These are phyloP conservation scores for Pseudogymnoascus sp. DNA, from an alignment of 2,329 filamentous ascomycete genomes.

Conservation along the genomic window DNA sequence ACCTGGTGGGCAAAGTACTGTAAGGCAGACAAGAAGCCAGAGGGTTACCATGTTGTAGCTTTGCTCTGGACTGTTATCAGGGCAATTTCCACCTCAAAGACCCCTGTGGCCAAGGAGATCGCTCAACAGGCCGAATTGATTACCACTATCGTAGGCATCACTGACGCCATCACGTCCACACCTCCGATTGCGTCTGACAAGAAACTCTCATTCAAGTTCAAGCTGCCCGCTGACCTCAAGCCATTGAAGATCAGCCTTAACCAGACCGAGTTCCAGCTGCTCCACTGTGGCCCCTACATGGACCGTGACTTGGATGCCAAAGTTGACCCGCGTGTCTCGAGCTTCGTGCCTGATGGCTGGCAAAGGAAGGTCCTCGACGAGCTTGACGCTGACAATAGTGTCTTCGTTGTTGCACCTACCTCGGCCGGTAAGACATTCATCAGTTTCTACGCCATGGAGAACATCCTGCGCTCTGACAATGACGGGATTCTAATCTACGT, in stretches of 20 bases:
- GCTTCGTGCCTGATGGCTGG: slow-evolving; percentile 69
- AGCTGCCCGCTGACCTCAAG: slow-evolving; percentile 26
- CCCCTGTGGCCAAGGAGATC: slow-evolving; percentile 35
- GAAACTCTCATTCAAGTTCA: slow-evolving; percentile 38
- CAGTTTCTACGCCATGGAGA: slow-evolving; percentile 76
- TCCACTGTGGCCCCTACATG: slow-evolving; percentile 63
- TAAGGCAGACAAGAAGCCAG: slow-evolving; percentile 24
- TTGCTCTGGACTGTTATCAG: slow-evolving; percentile 38
- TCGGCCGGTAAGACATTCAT: slow-evolving; percentile 79
- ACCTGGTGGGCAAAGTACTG: slow-evolving; percentile 39
- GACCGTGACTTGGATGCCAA: slow-evolving; percentile 64
- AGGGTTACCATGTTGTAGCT: slow-evolving; percentile 35
- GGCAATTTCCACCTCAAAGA: slow-evolving; percentile 30
- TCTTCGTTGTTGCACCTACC: slow-evolving; percentile 70
- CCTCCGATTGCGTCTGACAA: slow-evolving; percentile 25
- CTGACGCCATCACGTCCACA: slow-evolving; percentile 21
- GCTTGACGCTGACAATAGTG: slow-evolving; percentile 60
- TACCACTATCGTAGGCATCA: slow-evolving; percentile 28
- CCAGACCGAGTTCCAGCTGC: slow-evolving; percentile 55
- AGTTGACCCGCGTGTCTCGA: slow-evolving; percentile 56
- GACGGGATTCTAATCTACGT: slow-evolving; percentile 70
- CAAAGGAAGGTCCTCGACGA: slow-evolving; percentile 65
- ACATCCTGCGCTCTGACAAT: slow-evolving; percentile 59
- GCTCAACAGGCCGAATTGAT: slow-evolving; percentile 27
- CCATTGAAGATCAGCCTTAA: slow-evolving; percentile 30